These are phyloP conservation scores for Petunia secreta DNA, from an alignment of 257 asterid genomes.

Conservation along the genomic window DNA sequence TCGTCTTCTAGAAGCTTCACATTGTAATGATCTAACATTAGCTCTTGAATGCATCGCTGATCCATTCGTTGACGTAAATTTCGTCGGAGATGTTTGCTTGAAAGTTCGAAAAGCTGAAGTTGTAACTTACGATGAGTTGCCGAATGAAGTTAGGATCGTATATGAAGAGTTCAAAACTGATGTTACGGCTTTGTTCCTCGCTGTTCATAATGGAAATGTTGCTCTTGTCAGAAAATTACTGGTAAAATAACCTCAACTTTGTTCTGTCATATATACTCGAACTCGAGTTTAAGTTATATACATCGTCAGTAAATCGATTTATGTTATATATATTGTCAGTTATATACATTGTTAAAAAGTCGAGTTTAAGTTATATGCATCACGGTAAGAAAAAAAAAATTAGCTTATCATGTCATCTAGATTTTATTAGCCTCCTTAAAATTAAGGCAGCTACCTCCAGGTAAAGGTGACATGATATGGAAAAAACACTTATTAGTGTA, in stretches of 20 bases:
- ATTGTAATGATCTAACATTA: slow-evolving; percentile 54
- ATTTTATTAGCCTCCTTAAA: too few relatives aligned
- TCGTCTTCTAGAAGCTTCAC: slow-evolving; percentile 67
- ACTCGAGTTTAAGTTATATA: not conserved
- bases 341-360: too few relatives aligned
- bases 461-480: too few relatives aligned
- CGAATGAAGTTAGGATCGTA: slow-evolving; percentile 51
- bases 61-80: slow-evolving; percentile 77
- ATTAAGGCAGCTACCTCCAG: too few relatives aligned
- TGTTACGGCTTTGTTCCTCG: slow-evolving; percentile 70
- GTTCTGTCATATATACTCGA: slow-evolving; percentile 5
- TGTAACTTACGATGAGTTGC: slow-evolving; percentile 54
- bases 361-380: too few relatives aligned
- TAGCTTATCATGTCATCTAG: too few relatives aligned
- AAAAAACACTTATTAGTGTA: too few relatives aligned
- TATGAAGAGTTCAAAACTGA: slow-evolving; percentile 73
- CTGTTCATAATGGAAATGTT: slow-evolving; percentile 60
- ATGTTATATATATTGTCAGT: too few relatives aligned
- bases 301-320: too few relatives aligned
- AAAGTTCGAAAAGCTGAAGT: slow-evolving; percentile 62
- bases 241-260: slow-evolving; percentile 41
- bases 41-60: slow-evolving; percentile 59
- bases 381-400: too few relatives aligned
- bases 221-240: slow-evolving; percentile 60
- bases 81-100: slow-evolving; percentile 63